Evolutionary conservation across 2,329 filamentous ascomycete genomes (phyloP).

Genomic region (Chalaropsis ovoidea): DNA sequence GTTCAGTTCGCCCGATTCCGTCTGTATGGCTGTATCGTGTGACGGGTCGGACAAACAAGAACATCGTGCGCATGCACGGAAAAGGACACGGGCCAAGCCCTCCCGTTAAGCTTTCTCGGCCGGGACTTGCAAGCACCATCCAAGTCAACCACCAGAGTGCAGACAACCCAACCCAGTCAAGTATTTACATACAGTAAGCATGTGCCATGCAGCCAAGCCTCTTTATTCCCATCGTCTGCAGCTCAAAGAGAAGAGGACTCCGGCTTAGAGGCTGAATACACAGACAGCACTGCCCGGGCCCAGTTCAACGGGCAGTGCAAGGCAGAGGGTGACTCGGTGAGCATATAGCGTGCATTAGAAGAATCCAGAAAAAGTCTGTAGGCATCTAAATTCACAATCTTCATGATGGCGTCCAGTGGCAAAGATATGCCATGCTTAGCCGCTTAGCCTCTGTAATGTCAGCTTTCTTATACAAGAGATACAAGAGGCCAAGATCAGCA

Average conservation of each 20-base stretch:
- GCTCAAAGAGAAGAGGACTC: background rate
- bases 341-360: background rate
- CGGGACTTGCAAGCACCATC: background rate
- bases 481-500: background rate
- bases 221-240: background rate
- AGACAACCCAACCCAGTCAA: too few relatives aligned
- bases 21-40: background rate
- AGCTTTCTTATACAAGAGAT: background rate
- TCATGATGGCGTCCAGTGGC: background rate
- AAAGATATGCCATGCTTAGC: background rate
- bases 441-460: background rate
- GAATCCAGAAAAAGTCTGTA: background rate
- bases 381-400: constrained; percentile 1
- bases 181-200: background rate
- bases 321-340: background rate
- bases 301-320: background rate
- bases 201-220: background rate
- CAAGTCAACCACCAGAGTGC: too few relatives aligned
- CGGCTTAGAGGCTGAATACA: background rate
- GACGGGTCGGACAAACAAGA: background rate
- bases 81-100: background rate
- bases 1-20: background rate
- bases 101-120: background rate
- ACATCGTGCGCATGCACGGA: background rate
- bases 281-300: background rate